Base-by-base conservation (phyloP, 2,329 filamentous ascomycete species). In the Xylaria sp. region DNA sequence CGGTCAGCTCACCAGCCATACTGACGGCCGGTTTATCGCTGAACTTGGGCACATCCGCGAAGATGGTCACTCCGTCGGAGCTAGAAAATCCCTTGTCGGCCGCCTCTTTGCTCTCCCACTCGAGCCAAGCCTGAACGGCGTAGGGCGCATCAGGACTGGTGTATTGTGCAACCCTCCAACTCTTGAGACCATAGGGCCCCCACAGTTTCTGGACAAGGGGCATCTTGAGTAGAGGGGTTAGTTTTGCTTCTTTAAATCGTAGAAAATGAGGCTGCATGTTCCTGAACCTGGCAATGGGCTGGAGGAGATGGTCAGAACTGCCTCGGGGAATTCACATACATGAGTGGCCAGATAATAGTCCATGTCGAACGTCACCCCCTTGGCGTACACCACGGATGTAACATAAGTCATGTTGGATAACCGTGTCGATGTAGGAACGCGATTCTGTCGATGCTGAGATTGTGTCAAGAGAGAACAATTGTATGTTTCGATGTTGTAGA, bases 281-380 rank as follows among this genome's bases (percentile, higher is more conserved):
- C n/a, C 13, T 45, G 18, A 5, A 6, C 15, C 15, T 46, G 18
- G 9, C 12, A 18, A n/a, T 32, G n/a, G 52, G 18, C 39, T 10
- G 10, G n/a, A 48, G 25, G 13, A 28, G 18, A 34, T 8, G 43
- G 2, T 39, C 4, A 18, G 32, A 45, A 32, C 39, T 34, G n/a
- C n/a, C 9, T 23, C 7, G 15, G 30, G 30, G 32, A 6, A 18
- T 45, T 45, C 45, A 70, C 66, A 13, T 66, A 68, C 68, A 78
- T 86, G 84, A 23, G 69, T 80, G 3, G 72, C 63, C 43, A 84
- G 72, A 73, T 85, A 86, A 79, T 86, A 86, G 39, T 83, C 78
- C 70, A 84, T 76, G 76, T 86, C 76, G 77, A 86, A 86, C 67
- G 76, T 77, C 43, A 75, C 72, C n/a, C 76, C 80, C 56, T 77